A percentile compares a stretch with the other conserved stretches of the same genome.
Conservation (phyloP, 176 grass and related monocot genomes). For the Avena atlantica region DNA sequence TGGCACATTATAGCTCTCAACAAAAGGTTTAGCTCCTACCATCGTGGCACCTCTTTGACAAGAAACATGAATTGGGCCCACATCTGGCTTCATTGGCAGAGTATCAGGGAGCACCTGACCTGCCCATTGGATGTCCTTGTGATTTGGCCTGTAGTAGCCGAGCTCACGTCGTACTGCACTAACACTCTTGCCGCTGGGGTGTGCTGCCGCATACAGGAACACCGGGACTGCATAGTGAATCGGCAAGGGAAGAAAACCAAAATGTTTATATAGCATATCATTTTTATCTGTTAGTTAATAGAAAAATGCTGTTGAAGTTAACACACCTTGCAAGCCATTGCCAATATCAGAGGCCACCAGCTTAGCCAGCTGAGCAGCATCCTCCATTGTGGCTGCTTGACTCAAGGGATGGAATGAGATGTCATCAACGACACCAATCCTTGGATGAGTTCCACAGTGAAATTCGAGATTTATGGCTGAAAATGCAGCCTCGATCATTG, state of each 20-base stretch:
- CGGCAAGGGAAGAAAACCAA: background rate
- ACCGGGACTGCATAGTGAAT: constrained; percentile 64
- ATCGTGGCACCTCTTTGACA: constrained; percentile 52
- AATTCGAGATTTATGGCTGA: constrained; percentile 49
- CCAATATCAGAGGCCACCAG: constrained; percentile 64
- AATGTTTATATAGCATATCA: background rate
- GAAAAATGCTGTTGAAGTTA: background rate
- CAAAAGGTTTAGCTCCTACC: constrained; percentile 55
- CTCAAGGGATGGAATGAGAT: constrained; percentile 70
- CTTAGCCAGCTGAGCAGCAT: constrained; percentile 58
- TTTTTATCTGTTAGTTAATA: background rate
- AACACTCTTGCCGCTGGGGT: constrained; percentile 46
- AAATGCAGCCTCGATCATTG: constrained; percentile 65
- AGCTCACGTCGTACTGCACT: constrained; percentile 61
- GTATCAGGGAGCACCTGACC: constrained; percentile 55
- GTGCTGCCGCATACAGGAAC: constrained; percentile 73
- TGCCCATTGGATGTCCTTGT: constrained; percentile 53
- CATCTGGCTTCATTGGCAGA: constrained; percentile 61
- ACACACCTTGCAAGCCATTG: constrained; percentile 59
- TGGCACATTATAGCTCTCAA: constrained; percentile 64
- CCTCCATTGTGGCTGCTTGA: constrained; percentile 56
- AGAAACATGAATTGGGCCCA: constrained; percentile 44
- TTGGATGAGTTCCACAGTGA: constrained; percentile 66
- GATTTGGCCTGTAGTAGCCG: constrained; percentile 65
- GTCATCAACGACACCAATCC: constrained; percentile 73